Evolutionary conservation across 2,329 filamentous ascomycete species (phyloP), one percentile per base, ranked within the genome.

Genomic region (Diplodia scrobiculata): DNA sequence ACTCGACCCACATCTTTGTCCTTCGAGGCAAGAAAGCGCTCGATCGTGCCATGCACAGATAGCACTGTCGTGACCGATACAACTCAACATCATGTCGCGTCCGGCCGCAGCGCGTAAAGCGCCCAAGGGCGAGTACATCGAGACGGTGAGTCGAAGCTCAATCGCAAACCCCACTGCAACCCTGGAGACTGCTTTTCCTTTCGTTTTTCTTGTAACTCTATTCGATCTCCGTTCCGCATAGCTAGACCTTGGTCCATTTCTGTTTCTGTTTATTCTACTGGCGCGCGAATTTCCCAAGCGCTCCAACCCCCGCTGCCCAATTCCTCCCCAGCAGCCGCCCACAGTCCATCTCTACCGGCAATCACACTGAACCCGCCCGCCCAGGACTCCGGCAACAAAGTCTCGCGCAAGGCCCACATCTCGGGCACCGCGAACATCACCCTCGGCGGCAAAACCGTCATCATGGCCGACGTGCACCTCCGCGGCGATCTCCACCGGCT

Each of bases 361-460:
- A 2, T 5, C 17, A 47, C 13, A 10, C 65, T 68, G 1, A 32
- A 67, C 55, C 38, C 41, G 14, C 62, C 38, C 27, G 47, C 36
- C 5, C 62, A 96, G 93, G 94, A 98, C 80, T 97, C 93, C 2
- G 95, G 95, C 71, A 99, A 99, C 85, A 98, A 98, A 82, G 95
- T 99, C 73, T 94, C 93, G 47, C 91, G 95, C 71, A 92, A 92
- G 71, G 91, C 92, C 68, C 89, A 90, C 75, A 91, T 99, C 72
- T 91, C 96, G 74, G 95, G 95, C 73, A 97, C 94, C 25, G 92
- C 96, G 72, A 96, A 98, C 80, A 98, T 99, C 79, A 97, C 97
- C 79, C 89, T 99, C 1, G 95, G 92, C 71, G 95, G 95, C 69
- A 96, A 78, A 79, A 96, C 93, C 0, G 92, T 98, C 69, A 96